Percentiles rank a stretch among this genome's conserved stretches.
These are phyloP conservation scores for Fusarium oxysporum DNA, from an alignment of 2,329 filamentous ascomycete species.

Conservation along the genomic window DNA sequence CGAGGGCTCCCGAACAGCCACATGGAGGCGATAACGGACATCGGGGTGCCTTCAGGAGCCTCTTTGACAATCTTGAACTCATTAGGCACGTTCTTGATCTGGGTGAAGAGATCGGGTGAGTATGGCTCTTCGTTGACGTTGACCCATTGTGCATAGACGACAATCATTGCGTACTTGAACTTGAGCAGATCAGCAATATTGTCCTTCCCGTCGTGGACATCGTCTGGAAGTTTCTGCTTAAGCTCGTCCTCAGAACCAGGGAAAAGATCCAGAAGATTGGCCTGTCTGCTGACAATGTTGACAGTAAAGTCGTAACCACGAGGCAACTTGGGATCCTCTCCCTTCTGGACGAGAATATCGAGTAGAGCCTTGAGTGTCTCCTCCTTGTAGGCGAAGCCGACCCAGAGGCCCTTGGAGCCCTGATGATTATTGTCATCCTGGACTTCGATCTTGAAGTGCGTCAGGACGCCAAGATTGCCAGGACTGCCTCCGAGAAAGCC, in stretches of 20 bases:
- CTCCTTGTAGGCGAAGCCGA: neutral
- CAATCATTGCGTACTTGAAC: neutral
- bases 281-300: neutral
- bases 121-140: neutral
- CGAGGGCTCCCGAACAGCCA: conserved; percentile 60
- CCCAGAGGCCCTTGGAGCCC: neutral
- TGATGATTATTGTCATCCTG: neutral
- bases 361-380: neutral
- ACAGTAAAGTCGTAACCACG: neutral
- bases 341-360: neutral
- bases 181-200: conserved; percentile 5
- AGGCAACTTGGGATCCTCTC: neutral
- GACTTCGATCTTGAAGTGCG: neutral
- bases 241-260: neutral
- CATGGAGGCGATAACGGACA: neutral
- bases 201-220: conserved; percentile 21
- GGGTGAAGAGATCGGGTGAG: neutral
- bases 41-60: neutral
- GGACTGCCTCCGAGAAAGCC: conserved; percentile 68
- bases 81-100: neutral
- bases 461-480: conserved; percentile 64
- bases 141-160: conserved; percentile 1
- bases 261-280: neutral
- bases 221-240: neutral
- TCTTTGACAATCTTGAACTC: neutral